Conservation (phyloP, 1,284 basidiomycete genomes). For the Phenoliferia sp. region DNA sequence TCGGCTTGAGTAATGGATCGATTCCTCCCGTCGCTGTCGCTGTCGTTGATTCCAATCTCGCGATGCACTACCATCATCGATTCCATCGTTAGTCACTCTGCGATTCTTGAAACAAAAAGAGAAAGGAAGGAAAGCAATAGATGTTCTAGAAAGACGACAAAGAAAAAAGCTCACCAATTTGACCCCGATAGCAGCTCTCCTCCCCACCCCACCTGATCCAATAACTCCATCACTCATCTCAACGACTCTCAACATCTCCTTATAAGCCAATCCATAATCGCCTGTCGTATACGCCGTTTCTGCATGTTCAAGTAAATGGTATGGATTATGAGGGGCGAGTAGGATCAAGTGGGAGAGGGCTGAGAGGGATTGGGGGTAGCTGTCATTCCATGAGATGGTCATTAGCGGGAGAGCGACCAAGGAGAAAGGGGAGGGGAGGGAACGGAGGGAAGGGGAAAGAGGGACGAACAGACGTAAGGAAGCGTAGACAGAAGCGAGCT, state of each 20-base stretch:
- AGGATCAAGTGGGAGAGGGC: constrained; percentile 75
- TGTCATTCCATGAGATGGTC: constrained; percentile 38
- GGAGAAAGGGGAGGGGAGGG: too few relatives aligned
- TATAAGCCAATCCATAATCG: constrained; percentile 65
- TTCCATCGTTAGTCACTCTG: too few relatives aligned
- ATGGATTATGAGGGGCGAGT: constrained; percentile 77
- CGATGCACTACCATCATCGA: too few relatives aligned
- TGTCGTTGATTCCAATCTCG: background rate
- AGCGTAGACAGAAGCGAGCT: constrained; percentile 84
- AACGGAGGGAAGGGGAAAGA: background rate
- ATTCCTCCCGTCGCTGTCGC: background rate
- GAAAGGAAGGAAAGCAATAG: background rate
- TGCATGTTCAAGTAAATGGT: constrained; percentile 73
- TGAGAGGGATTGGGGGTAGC: constrained; percentile 61
- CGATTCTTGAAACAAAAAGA: background rate
- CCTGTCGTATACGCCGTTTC: constrained; percentile 79
- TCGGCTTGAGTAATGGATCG: constrained; percentile 2
- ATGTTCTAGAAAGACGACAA: background rate
- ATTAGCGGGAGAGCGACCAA: background rate
- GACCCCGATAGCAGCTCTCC: constrained; percentile 76
- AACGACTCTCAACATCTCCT: constrained; percentile 71
- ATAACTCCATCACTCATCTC: constrained; percentile 61
- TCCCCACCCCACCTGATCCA: constrained; percentile 22
- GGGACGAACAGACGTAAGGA: constrained; percentile 64
- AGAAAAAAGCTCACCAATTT: constrained; percentile 59